Percentiles rank a stretch among this genome's conserved stretches.
Evolutionary conservation across 2,329 filamentous ascomycete species (phyloP).

Genomic region (Alternaria gansuensis): DNA sequence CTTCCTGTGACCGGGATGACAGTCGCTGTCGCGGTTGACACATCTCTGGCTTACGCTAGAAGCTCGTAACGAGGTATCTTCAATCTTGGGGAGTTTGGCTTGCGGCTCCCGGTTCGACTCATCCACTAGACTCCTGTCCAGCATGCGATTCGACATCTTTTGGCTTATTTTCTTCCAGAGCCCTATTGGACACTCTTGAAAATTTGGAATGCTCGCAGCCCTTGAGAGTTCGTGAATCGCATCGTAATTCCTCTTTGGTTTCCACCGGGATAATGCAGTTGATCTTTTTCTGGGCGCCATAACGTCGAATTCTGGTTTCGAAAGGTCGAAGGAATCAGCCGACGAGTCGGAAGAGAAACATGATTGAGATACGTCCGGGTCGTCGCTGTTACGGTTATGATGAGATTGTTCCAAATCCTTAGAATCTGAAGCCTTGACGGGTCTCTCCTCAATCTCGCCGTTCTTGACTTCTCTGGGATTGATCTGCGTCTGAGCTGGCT

Average conservation of each 20-base stretch:
- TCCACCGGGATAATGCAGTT: constrained; percentile 4
- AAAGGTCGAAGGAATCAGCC: neutral
- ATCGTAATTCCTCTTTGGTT: neutral
- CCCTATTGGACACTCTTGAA: neutral
- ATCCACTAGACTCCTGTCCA: neutral
- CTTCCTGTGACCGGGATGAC: neutral
- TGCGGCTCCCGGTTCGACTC: constrained; percentile 1
- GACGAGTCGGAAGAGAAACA: constrained; percentile 16
- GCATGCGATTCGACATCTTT: neutral
- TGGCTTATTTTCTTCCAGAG: constrained; percentile 11
- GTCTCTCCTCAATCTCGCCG: neutral
- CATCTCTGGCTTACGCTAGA: neutral
- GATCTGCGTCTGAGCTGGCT: neutral
- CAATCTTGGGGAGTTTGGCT: neutral
- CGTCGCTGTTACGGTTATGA: neutral
- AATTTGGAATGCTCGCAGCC: neutral
- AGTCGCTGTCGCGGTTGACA: neutral
- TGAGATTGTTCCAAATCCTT: neutral
- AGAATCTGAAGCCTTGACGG: neutral
- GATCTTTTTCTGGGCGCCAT: neutral
- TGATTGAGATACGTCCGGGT: neutral
- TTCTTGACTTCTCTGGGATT: neutral
- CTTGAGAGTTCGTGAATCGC: neutral
- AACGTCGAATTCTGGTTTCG: neutral
- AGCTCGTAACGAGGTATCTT: neutral